Evolutionary conservation across 2,329 filamentous ascomycete species (phyloP).

Genomic region (Pestalotiopsis sp.): DNA sequence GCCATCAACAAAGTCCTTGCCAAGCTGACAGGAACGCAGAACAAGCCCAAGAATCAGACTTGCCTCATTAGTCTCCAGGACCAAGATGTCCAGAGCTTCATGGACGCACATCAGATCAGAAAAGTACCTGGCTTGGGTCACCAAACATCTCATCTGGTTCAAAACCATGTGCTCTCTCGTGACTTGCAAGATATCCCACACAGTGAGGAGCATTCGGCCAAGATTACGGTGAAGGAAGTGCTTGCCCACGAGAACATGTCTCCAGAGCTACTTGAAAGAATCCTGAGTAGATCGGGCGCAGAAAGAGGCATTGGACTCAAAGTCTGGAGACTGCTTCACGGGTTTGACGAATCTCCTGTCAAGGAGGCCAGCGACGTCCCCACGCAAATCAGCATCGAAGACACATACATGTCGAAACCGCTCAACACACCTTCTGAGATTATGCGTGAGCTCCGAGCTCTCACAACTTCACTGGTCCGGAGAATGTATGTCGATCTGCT

Average conservation of each 20-base stretch:
- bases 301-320: conserved; percentile 72
- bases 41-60: conserved; percentile 90
- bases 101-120: conserved; percentile 76
- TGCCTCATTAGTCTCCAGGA: conserved; percentile 72
- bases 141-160: conserved; percentile 72
- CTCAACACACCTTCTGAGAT: conserved; percentile 68
- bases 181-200: conserved; percentile 36
- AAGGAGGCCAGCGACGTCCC: conserved; percentile 72
- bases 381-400: conserved; percentile 91
- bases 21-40: conserved; percentile 80
- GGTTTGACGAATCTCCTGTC: conserved; percentile 76
- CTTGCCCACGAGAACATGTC: conserved; percentile 66
- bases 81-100: conserved; percentile 63
- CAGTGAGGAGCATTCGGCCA: conserved; percentile 38
- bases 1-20: conserved; percentile 85
- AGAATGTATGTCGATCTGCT: conserved; percentile 80
- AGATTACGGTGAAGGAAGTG: conserved; percentile 67
- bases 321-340: conserved; percentile 80
- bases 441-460: conserved; percentile 65
- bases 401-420: conserved; percentile 75
- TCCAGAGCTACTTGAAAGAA: conserved; percentile 63
- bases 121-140: conserved; percentile 85
- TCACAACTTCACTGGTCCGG: conserved; percentile 71
- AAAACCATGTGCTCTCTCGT: conserved; percentile 53
- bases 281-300: conserved; percentile 71